Base-by-base conservation (phyloP, 805 yeast genomes). In the Kurtzmaniella fragi region DNA sequence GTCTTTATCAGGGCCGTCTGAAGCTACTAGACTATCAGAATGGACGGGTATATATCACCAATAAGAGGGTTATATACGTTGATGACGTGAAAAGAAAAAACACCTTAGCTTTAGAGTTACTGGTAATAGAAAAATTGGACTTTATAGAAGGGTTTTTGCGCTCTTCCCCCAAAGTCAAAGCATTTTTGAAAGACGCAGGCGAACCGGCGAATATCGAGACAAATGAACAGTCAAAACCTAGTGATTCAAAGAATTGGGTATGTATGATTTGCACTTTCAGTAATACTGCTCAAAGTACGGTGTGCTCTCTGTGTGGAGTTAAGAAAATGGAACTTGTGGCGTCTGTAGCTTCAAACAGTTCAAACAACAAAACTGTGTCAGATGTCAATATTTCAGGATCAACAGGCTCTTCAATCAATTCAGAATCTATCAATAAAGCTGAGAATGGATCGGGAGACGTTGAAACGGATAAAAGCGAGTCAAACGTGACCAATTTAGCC, bases 221-320 rank as follows among this genome's bases (percentile, higher is more conserved):
- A 4, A 12, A 7, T 17, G n/a, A 20, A 6, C 11, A 15, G 4
- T 17, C 14, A n/a, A 25, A 36, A 38, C 31, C 32, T 39, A 32
- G 33, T 11, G 17, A 34, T 11, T 43, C 29, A 10, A 43, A 55
- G 13, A 64, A 70, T 25, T 91, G 99, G 99, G 72, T 74, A 1
- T 91, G 99, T 57, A 82, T 84, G n/a, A 90, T 93, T 3, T 91
- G 99, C 59, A 77, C 78, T n/a, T 84, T 70, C 54, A 68, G 80
- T 17, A 87, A 88, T 52, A 59, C 52, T 33, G 43, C 59, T 17
- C 30, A 42, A 7, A 34, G 46, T 11, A 45, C 46, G 8, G 42
- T 45, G 13, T 69, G 74, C 44, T 55, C 50, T 1, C 59, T 70
- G 6, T 69, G 74, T 50, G 74, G 74, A 9, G 57, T 68, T 13